phyloP scores from a whole-genome alignment of 2,329 filamentous ascomycete genomes.

The Monilinia polystroma region DNA sequence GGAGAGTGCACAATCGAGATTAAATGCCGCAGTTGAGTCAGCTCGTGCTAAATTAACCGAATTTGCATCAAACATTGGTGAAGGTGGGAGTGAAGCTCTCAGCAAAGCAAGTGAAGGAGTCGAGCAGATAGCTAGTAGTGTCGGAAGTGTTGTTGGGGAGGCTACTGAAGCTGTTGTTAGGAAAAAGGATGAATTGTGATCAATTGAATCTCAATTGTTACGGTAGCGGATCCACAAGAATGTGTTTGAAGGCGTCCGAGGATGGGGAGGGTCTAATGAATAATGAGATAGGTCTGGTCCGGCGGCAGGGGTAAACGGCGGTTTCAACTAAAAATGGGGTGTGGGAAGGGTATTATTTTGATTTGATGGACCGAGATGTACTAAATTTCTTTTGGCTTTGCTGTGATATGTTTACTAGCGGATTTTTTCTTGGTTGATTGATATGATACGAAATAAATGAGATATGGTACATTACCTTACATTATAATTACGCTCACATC shows the following conservation, averaged over 20 bases:
- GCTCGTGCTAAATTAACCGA: conserved; percentile 36
- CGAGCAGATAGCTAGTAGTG: conserved; percentile 48
- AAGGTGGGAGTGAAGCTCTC: conserved; percentile 40
- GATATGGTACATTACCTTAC: not conserved
- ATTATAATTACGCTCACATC: not conserved
- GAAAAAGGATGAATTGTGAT: conserved; percentile 53
- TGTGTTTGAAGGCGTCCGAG: not conserved
- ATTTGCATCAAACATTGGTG: conserved; percentile 34
- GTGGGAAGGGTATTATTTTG: not conserved
- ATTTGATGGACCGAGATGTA: conserved; percentile 1
- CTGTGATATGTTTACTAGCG: conserved; percentile 9
- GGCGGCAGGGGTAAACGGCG: not conserved
- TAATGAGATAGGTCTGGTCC: conserved; percentile 3
- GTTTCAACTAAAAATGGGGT: not conserved
- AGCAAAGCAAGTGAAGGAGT: conserved; percentile 45
- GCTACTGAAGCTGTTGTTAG: conserved; percentile 39
- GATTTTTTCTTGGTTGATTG: not conserved
- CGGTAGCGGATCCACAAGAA: not conserved
- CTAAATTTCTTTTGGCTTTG: not conserved
- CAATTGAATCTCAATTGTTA: not conserved
- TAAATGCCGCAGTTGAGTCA: conserved; percentile 36
- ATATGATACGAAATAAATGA: conserved; percentile 16
- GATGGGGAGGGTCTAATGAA: conserved; percentile 10
- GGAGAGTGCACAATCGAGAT: conserved; percentile 37
- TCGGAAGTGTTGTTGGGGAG: conserved; percentile 43